A percentile compares a stretch with the other conserved stretches of the same genome.
Conservation (phyloP, 2,329 filamentous ascomycete species). For the Exophiala aquamarina region DNA sequence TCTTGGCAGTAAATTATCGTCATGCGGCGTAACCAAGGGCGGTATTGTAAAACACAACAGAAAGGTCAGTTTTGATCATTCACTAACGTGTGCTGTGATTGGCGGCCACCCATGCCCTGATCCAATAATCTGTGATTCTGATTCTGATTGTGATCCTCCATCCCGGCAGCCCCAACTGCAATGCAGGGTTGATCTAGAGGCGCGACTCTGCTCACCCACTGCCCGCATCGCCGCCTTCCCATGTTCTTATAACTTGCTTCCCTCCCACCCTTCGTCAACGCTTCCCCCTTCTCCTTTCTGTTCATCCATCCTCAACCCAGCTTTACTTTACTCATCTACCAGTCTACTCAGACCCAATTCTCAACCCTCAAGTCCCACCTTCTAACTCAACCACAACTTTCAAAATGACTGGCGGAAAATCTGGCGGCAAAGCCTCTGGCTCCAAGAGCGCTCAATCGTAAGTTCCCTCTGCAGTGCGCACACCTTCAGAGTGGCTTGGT, state of each 20-base stretch:
- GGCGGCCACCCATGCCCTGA: conserved; percentile 25
- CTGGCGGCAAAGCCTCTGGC: conserved; percentile 98
- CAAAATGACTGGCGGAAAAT: conserved; percentile 99
- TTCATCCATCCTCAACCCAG: conserved; percentile 30
- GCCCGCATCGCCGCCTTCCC: conserved; percentile 43
- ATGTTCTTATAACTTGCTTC: conserved; percentile 44
- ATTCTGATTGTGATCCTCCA: not conserved
- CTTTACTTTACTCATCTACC: conserved; percentile 31
- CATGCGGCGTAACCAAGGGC: conserved; percentile 10
- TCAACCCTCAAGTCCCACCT: conserved; percentile 37
- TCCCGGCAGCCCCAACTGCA: conserved; percentile 14
- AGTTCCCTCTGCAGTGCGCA: conserved; percentile 55
- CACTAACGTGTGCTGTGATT: conserved; percentile 20
- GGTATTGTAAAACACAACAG: conserved; percentile 27
- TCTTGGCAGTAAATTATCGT: conserved; percentile 23
- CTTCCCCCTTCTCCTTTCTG: conserved; percentile 32
- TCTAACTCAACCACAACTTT: conserved; percentile 41
- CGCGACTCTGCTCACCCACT: conserved; percentile 32
- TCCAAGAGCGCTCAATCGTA: conserved; percentile 99
- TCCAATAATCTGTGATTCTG: conserved; percentile 11
- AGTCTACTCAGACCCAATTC: conserved; percentile 27
- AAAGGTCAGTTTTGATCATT: conserved; percentile 29
- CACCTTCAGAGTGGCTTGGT: not conserved
- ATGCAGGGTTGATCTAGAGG: conserved; percentile 49
- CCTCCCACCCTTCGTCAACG: conserved; percentile 34